phyloP scores from a whole-genome alignment of 2,329 filamentous ascomycete genomes.

The Alternaria sp. region DNA sequence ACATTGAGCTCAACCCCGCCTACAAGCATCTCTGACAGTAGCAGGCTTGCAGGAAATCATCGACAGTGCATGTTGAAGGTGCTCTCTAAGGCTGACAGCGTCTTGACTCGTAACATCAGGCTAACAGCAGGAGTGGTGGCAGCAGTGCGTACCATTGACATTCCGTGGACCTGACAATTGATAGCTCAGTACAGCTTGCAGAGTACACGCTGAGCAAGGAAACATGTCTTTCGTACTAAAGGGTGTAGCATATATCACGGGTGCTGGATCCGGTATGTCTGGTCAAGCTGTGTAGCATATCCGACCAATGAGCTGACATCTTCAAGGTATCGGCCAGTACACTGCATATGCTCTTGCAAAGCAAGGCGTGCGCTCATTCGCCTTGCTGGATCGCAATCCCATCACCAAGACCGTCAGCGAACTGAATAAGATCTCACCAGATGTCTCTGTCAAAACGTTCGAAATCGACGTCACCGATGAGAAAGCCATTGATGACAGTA shows the following conservation, averaged over 20 bases:
- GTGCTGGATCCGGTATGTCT: constrained; percentile 56
- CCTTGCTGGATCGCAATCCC: constrained; percentile 59
- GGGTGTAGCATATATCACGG: constrained; percentile 61
- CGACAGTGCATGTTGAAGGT: neutral
- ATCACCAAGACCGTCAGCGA: constrained; percentile 40
- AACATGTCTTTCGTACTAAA: constrained; percentile 54
- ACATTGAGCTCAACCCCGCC: neutral
- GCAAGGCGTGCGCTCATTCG: constrained; percentile 59
- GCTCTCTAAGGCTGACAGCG: neutral
- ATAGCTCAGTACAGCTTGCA: neutral
- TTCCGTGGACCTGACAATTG: neutral
- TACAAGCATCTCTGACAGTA: neutral
- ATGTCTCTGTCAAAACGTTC: constrained; percentile 54
- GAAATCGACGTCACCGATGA: constrained; percentile 59
- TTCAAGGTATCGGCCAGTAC: constrained; percentile 59
- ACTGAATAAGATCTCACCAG: constrained; percentile 52
- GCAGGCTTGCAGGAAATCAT: neutral
- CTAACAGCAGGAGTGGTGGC: neutral
- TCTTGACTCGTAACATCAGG: neutral
- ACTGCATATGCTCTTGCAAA: constrained; percentile 60
- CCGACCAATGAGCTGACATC: constrained; percentile 8
- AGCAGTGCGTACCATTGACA: neutral
- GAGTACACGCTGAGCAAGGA: neutral
- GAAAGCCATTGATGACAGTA: constrained; percentile 54
- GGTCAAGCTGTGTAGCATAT: neutral